Conservation (phyloP, 306 rosid species). For the Begonia loranthoides region DNA sequence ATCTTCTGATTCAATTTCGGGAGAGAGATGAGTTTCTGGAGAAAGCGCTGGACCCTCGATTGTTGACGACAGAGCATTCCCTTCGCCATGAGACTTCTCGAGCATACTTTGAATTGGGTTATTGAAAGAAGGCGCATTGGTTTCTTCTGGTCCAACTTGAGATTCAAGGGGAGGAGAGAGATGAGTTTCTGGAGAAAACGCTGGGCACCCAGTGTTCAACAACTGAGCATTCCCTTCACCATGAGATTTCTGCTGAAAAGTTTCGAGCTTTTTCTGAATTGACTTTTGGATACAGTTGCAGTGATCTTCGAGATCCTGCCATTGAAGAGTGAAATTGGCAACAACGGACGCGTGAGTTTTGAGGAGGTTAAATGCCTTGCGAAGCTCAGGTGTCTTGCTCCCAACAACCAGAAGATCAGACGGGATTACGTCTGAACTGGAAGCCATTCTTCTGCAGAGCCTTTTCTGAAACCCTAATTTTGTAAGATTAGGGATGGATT, state of each 20-base stretch:
- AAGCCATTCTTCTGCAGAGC: slow-evolving; percentile 5
- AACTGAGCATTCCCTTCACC: not conserved
- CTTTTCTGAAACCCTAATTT: too few species aligned
- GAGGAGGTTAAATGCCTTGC: slow-evolving; percentile 24
- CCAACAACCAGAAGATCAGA: slow-evolving; percentile 1
- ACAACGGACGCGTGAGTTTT: slow-evolving; percentile 28
- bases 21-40: slow-evolving; percentile 2
- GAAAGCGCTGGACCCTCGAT: not conserved
- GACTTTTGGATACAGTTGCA: slow-evolving; percentile 15
- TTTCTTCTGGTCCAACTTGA: not conserved
- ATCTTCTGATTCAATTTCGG: not conserved
- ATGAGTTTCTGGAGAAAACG: not conserved
- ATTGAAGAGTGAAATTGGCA: slow-evolving; percentile 29
- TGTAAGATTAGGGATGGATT: too few species aligned
- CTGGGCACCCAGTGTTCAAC: not conserved
- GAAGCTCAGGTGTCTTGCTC: slow-evolving; percentile 3
- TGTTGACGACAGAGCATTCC: too few species aligned
- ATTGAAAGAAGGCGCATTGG: slow-evolving; percentile 6
- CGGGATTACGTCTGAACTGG: slow-evolving; percentile 4
- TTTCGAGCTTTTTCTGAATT: slow-evolving; percentile 11
- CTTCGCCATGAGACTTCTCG: not conserved
- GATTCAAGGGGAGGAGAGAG: not conserved
- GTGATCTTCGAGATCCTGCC: slow-evolving; percentile 33
- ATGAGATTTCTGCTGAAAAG: not conserved
- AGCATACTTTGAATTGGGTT: slow-evolving; percentile 13